These are phyloP conservation scores for Psidium guajava DNA, from an alignment of 345 rosid species.

Conservation along the genomic window DNA sequence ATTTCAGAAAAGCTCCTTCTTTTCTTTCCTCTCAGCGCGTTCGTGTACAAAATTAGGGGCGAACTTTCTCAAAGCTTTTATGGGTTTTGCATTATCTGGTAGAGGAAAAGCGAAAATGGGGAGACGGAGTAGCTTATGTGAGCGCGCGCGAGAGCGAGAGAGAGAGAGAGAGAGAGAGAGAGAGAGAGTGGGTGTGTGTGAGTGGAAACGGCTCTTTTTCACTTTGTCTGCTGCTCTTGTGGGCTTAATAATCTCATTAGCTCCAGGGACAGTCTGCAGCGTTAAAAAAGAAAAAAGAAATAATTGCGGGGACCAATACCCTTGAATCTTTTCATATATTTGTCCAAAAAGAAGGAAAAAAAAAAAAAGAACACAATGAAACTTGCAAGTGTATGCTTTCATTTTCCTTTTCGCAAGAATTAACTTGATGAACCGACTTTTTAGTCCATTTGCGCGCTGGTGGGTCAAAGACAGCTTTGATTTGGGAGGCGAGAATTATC, in stretches of 20 bases:
- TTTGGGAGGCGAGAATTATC: neutral
- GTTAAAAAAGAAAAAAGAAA: neutral
- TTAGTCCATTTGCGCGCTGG: neutral
- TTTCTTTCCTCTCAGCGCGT: neutral
- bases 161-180: no score
- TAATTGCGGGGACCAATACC: neutral
- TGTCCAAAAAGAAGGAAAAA: neutral
- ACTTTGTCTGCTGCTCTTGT: neutral
- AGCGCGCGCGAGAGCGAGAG: neutral
- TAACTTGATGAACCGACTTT: neutral
- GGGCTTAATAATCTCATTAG: neutral
- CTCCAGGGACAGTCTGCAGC: neutral
- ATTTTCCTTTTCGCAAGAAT: neutral
- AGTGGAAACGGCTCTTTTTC: neutral
- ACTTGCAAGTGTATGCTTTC: neutral
- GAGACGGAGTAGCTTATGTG: neutral
- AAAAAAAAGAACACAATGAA: neutral
- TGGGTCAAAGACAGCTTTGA: neutral
- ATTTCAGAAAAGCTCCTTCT: slow-evolving; percentile 10
- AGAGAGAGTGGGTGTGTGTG: neutral
- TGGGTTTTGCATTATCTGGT: neutral
- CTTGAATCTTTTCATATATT: neutral
- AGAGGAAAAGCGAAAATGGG: neutral
- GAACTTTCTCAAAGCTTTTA: neutral
- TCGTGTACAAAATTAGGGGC: neutral